Conservation (phyloP, 1,284 basidiomycete genomes). For the Taiwanofungus camphoratus region DNA sequence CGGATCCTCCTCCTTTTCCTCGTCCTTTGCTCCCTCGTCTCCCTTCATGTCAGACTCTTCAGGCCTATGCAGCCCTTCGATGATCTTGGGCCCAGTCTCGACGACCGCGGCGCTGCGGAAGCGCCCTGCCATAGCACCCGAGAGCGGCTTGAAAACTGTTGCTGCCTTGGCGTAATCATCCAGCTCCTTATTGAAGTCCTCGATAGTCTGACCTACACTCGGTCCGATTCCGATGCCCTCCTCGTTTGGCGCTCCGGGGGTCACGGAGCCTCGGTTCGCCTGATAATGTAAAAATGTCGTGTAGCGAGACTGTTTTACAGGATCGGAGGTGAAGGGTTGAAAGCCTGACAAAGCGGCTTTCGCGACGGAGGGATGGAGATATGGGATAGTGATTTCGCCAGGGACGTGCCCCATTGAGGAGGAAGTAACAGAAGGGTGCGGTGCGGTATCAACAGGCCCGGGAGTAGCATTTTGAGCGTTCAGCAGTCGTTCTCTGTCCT, state of each 20-base stretch:
- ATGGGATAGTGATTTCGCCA: slow-evolving; percentile 40
- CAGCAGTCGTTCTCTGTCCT: slow-evolving; percentile 82
- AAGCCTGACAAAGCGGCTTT: slow-evolving; percentile 83
- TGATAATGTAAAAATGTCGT: slow-evolving; percentile 77
- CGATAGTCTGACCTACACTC: slow-evolving; percentile 50
- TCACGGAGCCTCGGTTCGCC: slow-evolving; percentile 39
- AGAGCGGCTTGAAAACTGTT: slow-evolving; percentile 86
- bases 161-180: slow-evolving; percentile 85
- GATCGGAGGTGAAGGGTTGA: slow-evolving; percentile 78
- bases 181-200: slow-evolving; percentile 79
- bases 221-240: slow-evolving; percentile 28
- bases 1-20: slow-evolving; percentile 53
- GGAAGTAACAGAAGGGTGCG: slow-evolving; percentile 26
- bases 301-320: slow-evolving; percentile 82
- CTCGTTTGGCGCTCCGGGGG: slow-evolving; percentile 31
- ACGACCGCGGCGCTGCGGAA: slow-evolving; percentile 77
- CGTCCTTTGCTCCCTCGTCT: slow-evolving; percentile 28
- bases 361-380: slow-evolving; percentile 72
- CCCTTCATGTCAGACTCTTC: slow-evolving; percentile 35
- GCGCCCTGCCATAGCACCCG: slow-evolving; percentile 87
- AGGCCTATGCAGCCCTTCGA: slow-evolving; percentile 74
- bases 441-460: slow-evolving; percentile 22
- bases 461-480: slow-evolving; percentile 41
- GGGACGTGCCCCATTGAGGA: slow-evolving; percentile 30
- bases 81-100: slow-evolving; percentile 56